Base-by-base conservation (phyloP, 352 stramenopile species). In the Globisporangium cylindrosporum region DNA sequence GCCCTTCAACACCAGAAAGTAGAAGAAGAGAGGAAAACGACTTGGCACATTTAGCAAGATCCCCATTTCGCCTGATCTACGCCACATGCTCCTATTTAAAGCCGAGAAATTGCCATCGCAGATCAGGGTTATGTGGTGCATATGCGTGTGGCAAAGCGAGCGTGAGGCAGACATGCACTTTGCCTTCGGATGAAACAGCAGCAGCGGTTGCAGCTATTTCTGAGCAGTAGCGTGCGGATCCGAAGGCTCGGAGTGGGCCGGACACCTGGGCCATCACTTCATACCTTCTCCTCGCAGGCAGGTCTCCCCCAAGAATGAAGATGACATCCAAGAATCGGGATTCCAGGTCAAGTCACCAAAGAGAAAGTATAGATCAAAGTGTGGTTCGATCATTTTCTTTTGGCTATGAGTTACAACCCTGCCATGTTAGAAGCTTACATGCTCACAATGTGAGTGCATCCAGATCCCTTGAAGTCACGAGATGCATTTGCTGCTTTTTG, bases 71-170 rank as follows among this genome's bases (percentile, higher is more conserved):
- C 25, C 22, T 38, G 53, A 36, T 59, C 22, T 59, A 38, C 6
- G 25, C 53, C 53, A 24, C 29, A 59, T 29, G 53, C 6, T 38
- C 53, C 55, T 60, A 60, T 60, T 60, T 60, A 60, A 41, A 60
- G 55, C 27, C 20, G 9, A 46, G 15, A 24, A 9, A n/a, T 24
- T 15, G 9, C 15, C 55, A 20, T 46, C 29, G 29, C 55, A 60
- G 18, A 60, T 59, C 29, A 32, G 20, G 25, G 18, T 59, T 27
- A 27, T 59, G 54, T 59, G 54, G 1, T n/a, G 22, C n/a, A 57
- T 14, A 36, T 58, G 53, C 53, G 20, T 14, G 7, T n/a, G 51
- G 10, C 14, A 32, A 57, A 15, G 24, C 24, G n/a, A 57, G 3
- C 22, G 22, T 32, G 51, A 57, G 38, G 36, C 36, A 15, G 9